Evolutionary conservation across 371 early-diverging fungal species (phyloP).

Genomic region (Blakeslea trispora): DNA sequence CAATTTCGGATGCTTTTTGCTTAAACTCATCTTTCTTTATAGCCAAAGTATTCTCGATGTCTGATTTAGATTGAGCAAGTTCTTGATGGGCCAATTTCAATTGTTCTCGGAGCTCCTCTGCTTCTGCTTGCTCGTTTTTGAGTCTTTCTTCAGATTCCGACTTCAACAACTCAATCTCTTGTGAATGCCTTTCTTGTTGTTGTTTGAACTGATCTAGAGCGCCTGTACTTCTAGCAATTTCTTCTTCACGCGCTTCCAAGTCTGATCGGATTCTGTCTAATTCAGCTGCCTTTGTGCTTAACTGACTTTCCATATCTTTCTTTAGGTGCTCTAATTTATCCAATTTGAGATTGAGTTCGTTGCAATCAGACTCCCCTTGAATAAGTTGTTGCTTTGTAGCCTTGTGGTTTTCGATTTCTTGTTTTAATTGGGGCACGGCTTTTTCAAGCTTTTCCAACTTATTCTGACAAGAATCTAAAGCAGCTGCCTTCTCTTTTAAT

Average conservation of each 20-base stretch:
- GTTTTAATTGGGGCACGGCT: constrained; percentile 1
- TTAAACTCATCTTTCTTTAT: constrained; percentile 3
- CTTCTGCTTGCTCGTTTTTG: constrained; percentile 13
- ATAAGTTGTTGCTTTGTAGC: constrained; percentile 1
- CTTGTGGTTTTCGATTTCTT: constrained; percentile 10
- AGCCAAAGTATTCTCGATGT: neutral
- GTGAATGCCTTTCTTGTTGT: constrained; percentile 15
- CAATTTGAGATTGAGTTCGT: neutral
- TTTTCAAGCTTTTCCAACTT: constrained; percentile 5
- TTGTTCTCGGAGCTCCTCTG: constrained; percentile 14
- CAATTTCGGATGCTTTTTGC: constrained; percentile 7
- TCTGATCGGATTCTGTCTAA: constrained; percentile 3
- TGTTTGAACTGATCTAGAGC: constrained; percentile 15
- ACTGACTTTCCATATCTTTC: constrained; percentile 3
- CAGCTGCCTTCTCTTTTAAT: neutral
- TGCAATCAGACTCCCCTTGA: constrained; percentile 1
- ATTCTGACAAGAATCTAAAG: neutral
- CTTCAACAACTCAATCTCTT: constrained; percentile 7
- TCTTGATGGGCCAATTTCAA: constrained; percentile 6
- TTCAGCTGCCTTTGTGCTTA: neutral
- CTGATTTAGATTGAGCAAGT: constrained; percentile 1
- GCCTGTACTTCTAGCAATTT: constrained; percentile 11
- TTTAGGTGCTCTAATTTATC: constrained; percentile 1
- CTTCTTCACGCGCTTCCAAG: constrained; percentile 7
- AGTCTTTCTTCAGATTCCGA: constrained; percentile 15